Evolutionary conservation across 495 filamentous ascomycete genomes (phyloP), one percentile per base, ranked within the genome.

Genomic region (Venustampulla echinocandica): DNA sequence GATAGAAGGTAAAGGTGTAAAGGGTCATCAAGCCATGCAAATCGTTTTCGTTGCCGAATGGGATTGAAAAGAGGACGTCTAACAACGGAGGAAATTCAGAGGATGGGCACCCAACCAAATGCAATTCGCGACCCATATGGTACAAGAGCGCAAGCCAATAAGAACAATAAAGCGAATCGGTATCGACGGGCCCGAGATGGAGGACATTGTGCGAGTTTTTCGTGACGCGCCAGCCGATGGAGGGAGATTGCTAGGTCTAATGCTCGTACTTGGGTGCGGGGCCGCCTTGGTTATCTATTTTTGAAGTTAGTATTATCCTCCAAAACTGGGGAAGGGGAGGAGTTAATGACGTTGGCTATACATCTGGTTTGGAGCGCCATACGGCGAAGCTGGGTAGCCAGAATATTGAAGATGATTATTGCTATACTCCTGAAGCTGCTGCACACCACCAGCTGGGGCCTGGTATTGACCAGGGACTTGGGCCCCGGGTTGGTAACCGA

Each of bases 401-500:
- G 67, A 62, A 56, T 55, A 59, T 24, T 76, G 73, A 43, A 75
- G 61, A 38, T 73, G 68, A 47, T 59, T 69, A 47, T 64, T 64
- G 52, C 61, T 65, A 53, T 87, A 87, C 61, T 90, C 84, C 47
- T 82, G 74, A 34, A 80, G 57, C 46, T 74, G 67, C 54, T 73
- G 67, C 25, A 67, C 62, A 48, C 80, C 81, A 50, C 78, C 78
- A 46, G 69, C 74, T n/a, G 77, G 75, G 32, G 77, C 76, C 21
- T 78, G 71, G 57, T 93, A 92, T 45, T 82, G 81, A 34, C 70
- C 69, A 21, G 79, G 69, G 32, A 77, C 75, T 55, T 79, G 75
- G 49, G 68, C 74, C 35, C 78, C 77, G 18, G 81, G 73, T 57
- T 81, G 76, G 58, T 92, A 94, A 6, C 84, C 87, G 60, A 95